Percentiles rank a stretch among this genome's conserved stretches.
These are phyloP conservation scores for Ganoderma resinaceum DNA, from an alignment of 1,284 basidiomycete species.

Conservation along the genomic window DNA sequence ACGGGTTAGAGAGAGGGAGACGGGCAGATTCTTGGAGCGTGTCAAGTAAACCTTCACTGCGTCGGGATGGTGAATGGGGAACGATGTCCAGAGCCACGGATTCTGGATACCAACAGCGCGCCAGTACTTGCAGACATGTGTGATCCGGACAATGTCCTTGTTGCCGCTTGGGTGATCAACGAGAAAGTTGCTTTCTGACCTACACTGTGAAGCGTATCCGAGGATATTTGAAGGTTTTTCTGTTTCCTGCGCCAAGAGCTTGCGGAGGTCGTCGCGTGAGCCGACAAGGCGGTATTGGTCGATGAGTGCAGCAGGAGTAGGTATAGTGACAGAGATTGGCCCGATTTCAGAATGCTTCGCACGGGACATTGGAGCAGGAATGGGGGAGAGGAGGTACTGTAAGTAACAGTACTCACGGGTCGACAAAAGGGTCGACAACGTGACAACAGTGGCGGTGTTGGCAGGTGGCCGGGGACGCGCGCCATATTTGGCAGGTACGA, in stretches of 20 bases:
- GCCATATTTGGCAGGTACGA: too few relatives aligned
- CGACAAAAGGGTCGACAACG: too few relatives aligned
- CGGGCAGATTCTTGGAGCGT: constrained; percentile 5
- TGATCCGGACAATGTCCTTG: not conserved
- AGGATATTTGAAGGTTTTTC: not conserved
- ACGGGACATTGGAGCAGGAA: not conserved
- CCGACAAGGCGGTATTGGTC: not conserved
- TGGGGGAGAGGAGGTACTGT: too few relatives aligned
- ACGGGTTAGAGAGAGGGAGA: not conserved
- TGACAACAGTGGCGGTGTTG: too few relatives aligned
- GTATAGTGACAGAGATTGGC: not conserved
- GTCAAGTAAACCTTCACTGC: not conserved
- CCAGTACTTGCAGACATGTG: not conserved
- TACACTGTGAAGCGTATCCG: not conserved
- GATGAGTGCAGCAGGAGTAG: not conserved
- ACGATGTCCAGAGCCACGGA: not conserved
- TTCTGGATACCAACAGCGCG: not conserved
- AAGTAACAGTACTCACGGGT: too few relatives aligned
- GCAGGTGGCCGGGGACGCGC: too few relatives aligned
- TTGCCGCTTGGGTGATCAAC: not conserved
- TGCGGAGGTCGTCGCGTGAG: not conserved
- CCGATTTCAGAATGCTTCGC: not conserved
- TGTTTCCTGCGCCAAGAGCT: not conserved
- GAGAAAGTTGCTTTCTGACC: not conserved
- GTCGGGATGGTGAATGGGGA: not conserved